These are phyloP conservation scores for Gyrodon lividus DNA, from an alignment of 768 basidiomycete species.

Conservation along the genomic window DNA sequence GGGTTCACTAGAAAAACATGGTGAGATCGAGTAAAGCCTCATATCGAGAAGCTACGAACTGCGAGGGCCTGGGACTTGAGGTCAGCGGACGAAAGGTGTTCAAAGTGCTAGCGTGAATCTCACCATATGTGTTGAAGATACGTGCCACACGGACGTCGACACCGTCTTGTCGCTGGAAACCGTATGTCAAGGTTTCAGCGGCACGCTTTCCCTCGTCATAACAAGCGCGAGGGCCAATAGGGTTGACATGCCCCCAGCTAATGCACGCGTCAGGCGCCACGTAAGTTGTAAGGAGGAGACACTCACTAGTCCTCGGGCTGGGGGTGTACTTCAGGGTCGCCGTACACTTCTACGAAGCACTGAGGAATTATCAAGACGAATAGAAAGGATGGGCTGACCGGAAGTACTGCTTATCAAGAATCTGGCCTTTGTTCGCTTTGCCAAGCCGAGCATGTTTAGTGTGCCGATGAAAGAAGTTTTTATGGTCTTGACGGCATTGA, in stretches of 20 bases:
- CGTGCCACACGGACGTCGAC: slow-evolving; percentile 97
- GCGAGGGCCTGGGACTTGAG: slow-evolving; percentile 46
- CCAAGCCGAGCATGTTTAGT: slow-evolving; percentile 97
- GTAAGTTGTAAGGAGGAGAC: not conserved
- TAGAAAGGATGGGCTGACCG: slow-evolving; percentile 45
- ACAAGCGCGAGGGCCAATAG: slow-evolving; percentile 97
- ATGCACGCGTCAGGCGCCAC: slow-evolving; percentile 17
- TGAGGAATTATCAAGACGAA: slow-evolving; percentile 1
- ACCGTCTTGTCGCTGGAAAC: slow-evolving; percentile 90
- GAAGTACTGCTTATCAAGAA: slow-evolving; percentile 97
- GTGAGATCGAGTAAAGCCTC: slow-evolving; percentile 20
- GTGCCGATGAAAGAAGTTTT: slow-evolving; percentile 99
- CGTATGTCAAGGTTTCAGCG: slow-evolving; percentile 96
- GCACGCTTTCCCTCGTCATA: slow-evolving; percentile 99
- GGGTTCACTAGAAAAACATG: slow-evolving; percentile 74
- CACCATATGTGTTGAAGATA: slow-evolving; percentile 96
- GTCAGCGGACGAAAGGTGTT: not conserved
- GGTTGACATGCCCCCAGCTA: slow-evolving; percentile 98
- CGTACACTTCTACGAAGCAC: slow-evolving; percentile 78
- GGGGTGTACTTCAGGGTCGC: slow-evolving; percentile 97
- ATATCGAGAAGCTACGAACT: slow-evolving; percentile 49
- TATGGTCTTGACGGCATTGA: slow-evolving; percentile 96
- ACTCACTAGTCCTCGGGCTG: slow-evolving; percentile 93
- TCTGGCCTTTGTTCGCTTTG: slow-evolving; percentile 95
- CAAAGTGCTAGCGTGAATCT: slow-evolving; percentile 3